These are phyloP conservation scores for Moesziomyces sp. DNA, from an alignment of 1,284 basidiomycete genomes.

Conservation along the genomic window DNA sequence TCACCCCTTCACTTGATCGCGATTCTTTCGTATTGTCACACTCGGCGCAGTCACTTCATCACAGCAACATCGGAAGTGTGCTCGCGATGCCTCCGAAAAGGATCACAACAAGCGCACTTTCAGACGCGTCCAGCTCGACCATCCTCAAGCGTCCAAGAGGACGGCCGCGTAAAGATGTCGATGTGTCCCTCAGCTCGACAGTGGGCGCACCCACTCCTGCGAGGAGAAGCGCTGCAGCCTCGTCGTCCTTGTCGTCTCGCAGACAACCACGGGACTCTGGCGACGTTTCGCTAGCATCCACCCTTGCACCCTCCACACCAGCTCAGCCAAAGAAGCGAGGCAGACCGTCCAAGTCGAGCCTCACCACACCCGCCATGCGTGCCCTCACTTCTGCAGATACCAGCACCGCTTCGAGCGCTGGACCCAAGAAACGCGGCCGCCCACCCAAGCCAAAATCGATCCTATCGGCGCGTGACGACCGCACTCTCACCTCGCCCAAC, in stretches of 20 bases:
- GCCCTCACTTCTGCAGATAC: constrained; percentile 18
- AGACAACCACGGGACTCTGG: constrained; percentile 1
- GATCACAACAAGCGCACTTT: constrained; percentile 1
- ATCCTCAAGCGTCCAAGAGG: constrained; percentile 10
- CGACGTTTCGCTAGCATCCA: constrained; percentile 34
- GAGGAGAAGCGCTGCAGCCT: constrained; percentile 1
- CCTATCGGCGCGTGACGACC: constrained; percentile 10
- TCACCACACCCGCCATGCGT: constrained; percentile 18
- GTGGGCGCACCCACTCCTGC: constrained; percentile 30
- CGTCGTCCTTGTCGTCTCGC: background rate
- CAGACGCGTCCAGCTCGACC: constrained; percentile 12
- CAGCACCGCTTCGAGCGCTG: constrained; percentile 11
- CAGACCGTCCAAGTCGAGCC: constrained; percentile 12
- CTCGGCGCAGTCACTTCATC: too few species aligned
- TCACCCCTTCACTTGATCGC: background rate
- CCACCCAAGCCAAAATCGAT: constrained; percentile 28
- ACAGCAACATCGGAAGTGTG: background rate
- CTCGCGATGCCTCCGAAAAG: constrained; percentile 10
- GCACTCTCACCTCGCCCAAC: constrained; percentile 6
- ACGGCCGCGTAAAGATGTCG: constrained; percentile 12
- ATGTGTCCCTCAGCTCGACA: constrained; percentile 37
- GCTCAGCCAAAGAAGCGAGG: constrained; percentile 14
- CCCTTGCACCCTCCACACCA: constrained; percentile 6
- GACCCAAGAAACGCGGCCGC: constrained; percentile 14
- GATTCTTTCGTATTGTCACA: too few species aligned